Base-by-base conservation (phyloP, 441 rosid genomes). In the Croton setiger region DNA sequence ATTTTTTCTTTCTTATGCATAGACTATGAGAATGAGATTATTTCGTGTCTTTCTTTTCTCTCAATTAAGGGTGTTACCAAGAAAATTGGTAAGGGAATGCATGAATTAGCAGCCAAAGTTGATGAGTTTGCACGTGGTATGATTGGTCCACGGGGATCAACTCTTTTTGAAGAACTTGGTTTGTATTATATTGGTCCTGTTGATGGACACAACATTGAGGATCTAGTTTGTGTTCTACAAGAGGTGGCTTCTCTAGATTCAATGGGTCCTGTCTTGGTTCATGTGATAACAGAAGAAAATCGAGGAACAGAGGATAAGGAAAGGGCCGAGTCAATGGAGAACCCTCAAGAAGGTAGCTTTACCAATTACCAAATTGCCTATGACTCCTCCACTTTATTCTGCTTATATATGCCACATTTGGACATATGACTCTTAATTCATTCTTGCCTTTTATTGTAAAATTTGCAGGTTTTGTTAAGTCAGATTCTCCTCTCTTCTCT, bases 91-190 rank as follows among this genome's bases (percentile, higher is more conserved):
- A 73, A 51, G 76, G 92, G 92, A 13, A 89, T 91, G 96, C 86
- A 91, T 74, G 96, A 89, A 76, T 80, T 88, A 83, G 97, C 97
- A 45, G 98, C 97, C 72, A 94, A 94, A 85, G 90, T 94, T 58
- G 98, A 93, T 76, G 97, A 93, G 83, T 93, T 86, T 82, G 95
- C 97, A 31, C 97, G 98, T 74, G 98, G 98, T 76, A 82, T 93
- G 96, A 77, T 93, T 41, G 96, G 98, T 78, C 96, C 97, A 63
- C 78, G 62, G 5, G 98, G 98, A 74, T 77, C 98, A 60, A 93
- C 95, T 66, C 97, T 93, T 37, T 93, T 91, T 68, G 98, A 93
- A 69, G 98, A 93, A 79, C 97, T 91, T 61, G 98, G 96, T 27
- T 71, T 93, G 78, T 91, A 91, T 74, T 91, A 91, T 79, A 88